These are phyloP conservation scores for Lactarius sanguifluus DNA, from an alignment of 768 basidiomycete species.

Conservation along the genomic window DNA sequence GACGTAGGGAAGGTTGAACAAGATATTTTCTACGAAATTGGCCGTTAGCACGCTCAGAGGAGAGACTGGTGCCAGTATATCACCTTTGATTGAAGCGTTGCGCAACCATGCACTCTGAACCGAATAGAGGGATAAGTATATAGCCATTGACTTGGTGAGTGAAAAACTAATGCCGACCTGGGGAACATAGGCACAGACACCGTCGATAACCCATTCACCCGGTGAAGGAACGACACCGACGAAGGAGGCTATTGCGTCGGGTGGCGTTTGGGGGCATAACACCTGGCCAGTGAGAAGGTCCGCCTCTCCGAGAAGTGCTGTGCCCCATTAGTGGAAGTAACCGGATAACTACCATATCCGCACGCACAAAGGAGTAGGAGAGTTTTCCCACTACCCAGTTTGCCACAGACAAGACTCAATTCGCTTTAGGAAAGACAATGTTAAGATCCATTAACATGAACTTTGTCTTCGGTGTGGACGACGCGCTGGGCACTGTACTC, in stretches of 20 bases:
- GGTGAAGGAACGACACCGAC: conserved; percentile 41
- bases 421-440: conserved; percentile 73
- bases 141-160: conserved; percentile 28
- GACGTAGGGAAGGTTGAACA: conserved; percentile 76
- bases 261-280: conserved; percentile 80
- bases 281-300: conserved; percentile 82
- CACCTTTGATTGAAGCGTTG: conserved; percentile 64
- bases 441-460: conserved; percentile 81
- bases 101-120: conserved; percentile 59
- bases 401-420: conserved; percentile 83
- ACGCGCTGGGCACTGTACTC: conserved; percentile 50
- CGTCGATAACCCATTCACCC: conserved; percentile 74
- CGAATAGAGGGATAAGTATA: conserved; percentile 15
- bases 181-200: conserved; percentile 88
- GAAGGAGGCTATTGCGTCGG: conserved; percentile 70
- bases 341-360: not conserved
- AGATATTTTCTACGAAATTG: conserved; percentile 58
- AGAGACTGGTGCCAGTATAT: conserved; percentile 5
- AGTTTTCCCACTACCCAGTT: conserved; percentile 88
- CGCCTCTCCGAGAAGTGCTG: conserved; percentile 84
- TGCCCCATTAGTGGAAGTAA: conserved; percentile 22
- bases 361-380: conserved; percentile 64
- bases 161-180: conserved; percentile 45
- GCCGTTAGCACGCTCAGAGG: conserved; percentile 13
- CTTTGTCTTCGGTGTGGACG: conserved; percentile 72